Evolutionary conservation across 768 basidiomycete species (phyloP).

Genomic region (Lentinula detonsa): DNA sequence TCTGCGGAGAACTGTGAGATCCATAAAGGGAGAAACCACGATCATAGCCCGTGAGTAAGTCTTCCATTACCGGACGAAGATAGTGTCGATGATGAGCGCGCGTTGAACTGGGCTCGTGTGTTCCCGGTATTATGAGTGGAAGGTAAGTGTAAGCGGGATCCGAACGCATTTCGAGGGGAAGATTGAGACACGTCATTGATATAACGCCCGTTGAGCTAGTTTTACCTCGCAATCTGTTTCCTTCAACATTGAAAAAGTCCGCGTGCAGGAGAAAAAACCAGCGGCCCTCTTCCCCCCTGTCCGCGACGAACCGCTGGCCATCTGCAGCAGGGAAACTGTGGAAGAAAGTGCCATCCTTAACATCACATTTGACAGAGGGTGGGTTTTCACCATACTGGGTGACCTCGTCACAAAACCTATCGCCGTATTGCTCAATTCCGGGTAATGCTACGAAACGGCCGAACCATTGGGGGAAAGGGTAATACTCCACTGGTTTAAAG

Average conservation of each 20-base stretch:
- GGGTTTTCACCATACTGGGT: not conserved
- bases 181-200: not conserved
- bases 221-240: not conserved
- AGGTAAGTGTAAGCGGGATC: slow-evolving; percentile 2
- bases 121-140: not conserved
- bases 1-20: not conserved
- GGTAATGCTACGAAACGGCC: not conserved
- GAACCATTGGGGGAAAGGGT: slow-evolving; percentile 7
- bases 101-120: not conserved
- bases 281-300: not conserved
- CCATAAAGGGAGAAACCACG: not conserved
- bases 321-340: not conserved
- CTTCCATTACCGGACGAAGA: not conserved
- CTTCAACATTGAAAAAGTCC: slow-evolving; percentile 4
- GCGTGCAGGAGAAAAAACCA: slow-evolving; percentile 5
- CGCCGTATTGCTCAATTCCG: not conserved
- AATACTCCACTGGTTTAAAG: not conserved
- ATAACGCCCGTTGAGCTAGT: not conserved
- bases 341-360: not conserved
- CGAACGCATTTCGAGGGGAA: not conserved
- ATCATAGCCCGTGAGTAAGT: not conserved
- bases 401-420: not conserved
- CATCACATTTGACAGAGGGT: not conserved
- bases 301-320: not conserved
- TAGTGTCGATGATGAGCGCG: slow-evolving; percentile 1